Percentiles rank a stretch among this genome's conserved stretches.
These are phyloP conservation scores for Calonectria pteridis DNA, from an alignment of 2,329 filamentous ascomycete genomes.

Conservation along the genomic window DNA sequence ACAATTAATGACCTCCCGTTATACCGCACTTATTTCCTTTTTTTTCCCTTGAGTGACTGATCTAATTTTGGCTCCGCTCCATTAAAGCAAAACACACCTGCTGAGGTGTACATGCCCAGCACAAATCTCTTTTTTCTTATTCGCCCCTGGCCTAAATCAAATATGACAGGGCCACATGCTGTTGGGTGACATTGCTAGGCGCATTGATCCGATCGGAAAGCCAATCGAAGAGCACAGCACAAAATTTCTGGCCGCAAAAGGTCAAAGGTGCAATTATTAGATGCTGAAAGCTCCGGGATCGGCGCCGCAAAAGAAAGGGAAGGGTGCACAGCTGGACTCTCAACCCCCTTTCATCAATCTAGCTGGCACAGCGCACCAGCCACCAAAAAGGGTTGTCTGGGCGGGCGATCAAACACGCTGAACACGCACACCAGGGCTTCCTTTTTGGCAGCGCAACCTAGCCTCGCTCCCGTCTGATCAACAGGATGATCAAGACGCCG, in stretches of 20 bases:
- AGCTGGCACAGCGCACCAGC: neutral
- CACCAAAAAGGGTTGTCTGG: neutral
- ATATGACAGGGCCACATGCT: conserved; percentile 8
- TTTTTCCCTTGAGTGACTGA: neutral
- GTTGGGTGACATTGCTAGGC: neutral
- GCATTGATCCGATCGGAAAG: conserved; percentile 7
- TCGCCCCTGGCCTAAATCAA: neutral
- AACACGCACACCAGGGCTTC: neutral
- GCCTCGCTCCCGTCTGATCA: neutral
- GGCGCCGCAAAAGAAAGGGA: neutral
- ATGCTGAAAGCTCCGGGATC: conserved; percentile 3
- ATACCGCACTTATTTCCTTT: neutral
- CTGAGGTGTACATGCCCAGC: neutral
- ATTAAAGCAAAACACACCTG: neutral
- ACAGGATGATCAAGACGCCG: neutral
- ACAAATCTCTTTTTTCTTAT: neutral
- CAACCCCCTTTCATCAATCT: conserved; percentile 9
- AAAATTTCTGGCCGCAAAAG: neutral
- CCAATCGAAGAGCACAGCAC: neutral
- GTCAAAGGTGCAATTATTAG: conserved; percentile 4
- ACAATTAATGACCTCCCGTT: neutral
- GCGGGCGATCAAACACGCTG: neutral
- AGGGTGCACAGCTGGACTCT: neutral
- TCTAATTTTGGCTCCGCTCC: neutral
- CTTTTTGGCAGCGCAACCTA: neutral